These are phyloP conservation scores for Epichloe gansuensis DNA, from an alignment of 2,329 filamentous ascomycete species.

Conservation along the genomic window DNA sequence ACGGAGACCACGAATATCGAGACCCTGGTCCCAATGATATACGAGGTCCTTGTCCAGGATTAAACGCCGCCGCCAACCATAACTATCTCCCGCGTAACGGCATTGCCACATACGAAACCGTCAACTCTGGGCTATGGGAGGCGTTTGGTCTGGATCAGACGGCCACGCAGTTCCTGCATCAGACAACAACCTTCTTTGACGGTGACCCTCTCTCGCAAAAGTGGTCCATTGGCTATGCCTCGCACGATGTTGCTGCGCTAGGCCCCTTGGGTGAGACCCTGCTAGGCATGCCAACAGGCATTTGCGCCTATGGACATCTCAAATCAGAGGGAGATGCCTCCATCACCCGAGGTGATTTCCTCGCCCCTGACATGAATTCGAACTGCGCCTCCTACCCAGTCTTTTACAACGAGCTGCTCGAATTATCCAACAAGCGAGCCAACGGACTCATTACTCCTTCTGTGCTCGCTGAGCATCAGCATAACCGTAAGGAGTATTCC, in stretches of 20 bases:
- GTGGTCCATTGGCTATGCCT: conserved; percentile 7
- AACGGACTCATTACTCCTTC: conserved; percentile 11
- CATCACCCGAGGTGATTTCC: conserved; percentile 2
- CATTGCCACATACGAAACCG: conserved; percentile 8
- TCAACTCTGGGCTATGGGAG: conserved; percentile 4
- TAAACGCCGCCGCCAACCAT: conserved; percentile 22
- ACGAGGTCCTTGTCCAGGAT: conserved; percentile 15
- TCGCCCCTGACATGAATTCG: not conserved
- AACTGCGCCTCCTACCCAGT: conserved; percentile 2
- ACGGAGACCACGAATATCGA: not conserved
- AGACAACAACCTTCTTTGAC: conserved; percentile 1
- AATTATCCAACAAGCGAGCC: conserved; percentile 30
- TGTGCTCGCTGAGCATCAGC: not conserved
- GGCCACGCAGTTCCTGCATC: conserved; percentile 2
- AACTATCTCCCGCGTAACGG: conserved; percentile 20
- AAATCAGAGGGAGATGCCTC: conserved; percentile 12
- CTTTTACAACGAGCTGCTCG: conserved; percentile 17
- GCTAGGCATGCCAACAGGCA: conserved; percentile 3
- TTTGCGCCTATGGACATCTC: conserved; percentile 4
- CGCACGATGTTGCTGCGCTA: conserved; percentile 1
- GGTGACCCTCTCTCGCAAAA: conserved; percentile 4
- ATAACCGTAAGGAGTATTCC: conserved; percentile 18
- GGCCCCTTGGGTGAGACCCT: conserved; percentile 1
- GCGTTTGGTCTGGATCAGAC: conserved; percentile 4
- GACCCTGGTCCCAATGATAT: conserved; percentile 1